Percentiles rank a stretch among this genome's conserved stretches.
phyloP scores from a whole-genome alignment of 129 eudicot genomes.

The Escallonia rubra region DNA sequence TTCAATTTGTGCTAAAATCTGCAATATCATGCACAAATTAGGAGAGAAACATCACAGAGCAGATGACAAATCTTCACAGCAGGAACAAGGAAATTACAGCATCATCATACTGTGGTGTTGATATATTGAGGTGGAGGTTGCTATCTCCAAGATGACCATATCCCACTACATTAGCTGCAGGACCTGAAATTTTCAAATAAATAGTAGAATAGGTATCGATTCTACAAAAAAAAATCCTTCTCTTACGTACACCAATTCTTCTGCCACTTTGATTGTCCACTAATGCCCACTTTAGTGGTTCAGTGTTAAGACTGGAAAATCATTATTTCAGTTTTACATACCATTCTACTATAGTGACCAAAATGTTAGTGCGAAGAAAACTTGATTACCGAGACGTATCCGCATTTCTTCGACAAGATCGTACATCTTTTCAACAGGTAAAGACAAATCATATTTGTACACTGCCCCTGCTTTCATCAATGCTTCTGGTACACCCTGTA shows the following conservation, averaged over 20 bases:
- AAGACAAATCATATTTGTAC: slow-evolving; percentile 87
- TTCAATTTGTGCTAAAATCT: slow-evolving; percentile 81
- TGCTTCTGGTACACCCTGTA: slow-evolving; percentile 93
- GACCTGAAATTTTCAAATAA: slow-evolving; percentile 31
- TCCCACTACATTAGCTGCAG: slow-evolving; percentile 77
- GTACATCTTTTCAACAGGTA: slow-evolving; percentile 82
- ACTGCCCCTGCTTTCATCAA: slow-evolving; percentile 93
- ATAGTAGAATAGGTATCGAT: neutral
- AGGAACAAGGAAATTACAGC: slow-evolving; percentile 44
- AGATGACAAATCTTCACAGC: neutral
- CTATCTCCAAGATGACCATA: slow-evolving; percentile 99
- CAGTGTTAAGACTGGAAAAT: too few species aligned
- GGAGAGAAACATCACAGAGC: neutral
- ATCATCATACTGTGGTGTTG: slow-evolving; percentile 65
- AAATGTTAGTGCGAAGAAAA: neutral
- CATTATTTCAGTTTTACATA: too few species aligned
- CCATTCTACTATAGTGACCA: neutral
- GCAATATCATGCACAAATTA: slow-evolving; percentile 17
- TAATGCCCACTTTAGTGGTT: too few species aligned
- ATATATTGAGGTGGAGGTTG: slow-evolving; percentile 87
- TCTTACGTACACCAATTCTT: neutral
- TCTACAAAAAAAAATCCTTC: neutral
- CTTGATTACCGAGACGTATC: slow-evolving; percentile 59
- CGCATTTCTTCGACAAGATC: slow-evolving; percentile 93
- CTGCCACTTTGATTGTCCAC: neutral